These are phyloP conservation scores for Scedosporium boydii DNA, from an alignment of 2,329 filamentous ascomycete species.

Conservation along the genomic window DNA sequence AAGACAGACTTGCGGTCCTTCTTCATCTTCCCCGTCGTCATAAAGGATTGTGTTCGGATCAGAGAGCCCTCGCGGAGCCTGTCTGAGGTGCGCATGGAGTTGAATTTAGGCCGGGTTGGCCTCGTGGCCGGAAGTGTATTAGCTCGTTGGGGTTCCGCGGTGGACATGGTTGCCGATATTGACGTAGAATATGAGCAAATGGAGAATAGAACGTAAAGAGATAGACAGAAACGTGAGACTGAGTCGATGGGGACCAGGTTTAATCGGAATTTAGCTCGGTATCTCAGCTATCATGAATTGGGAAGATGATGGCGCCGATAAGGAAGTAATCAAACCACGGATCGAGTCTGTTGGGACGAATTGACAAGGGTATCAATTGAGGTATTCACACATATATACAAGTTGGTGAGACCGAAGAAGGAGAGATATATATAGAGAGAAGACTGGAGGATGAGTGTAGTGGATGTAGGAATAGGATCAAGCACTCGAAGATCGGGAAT, in stretches of 20 bases:
- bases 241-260: neutral
- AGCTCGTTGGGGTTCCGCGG: neutral
- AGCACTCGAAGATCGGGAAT: neutral
- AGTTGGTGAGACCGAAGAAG: neutral
- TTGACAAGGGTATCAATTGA: no score
- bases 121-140: neutral
- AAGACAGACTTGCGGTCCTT: constrained; percentile 44
- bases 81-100: constrained; percentile 40
- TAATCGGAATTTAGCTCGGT: neutral
- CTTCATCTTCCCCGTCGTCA: constrained; percentile 31
- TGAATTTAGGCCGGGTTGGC: constrained; percentile 11
- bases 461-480: neutral
- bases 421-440: neutral
- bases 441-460: neutral
- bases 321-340: no score
- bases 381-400: neutral
- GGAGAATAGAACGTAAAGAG: neutral
- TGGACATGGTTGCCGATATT: neutral
- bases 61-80: constrained; percentile 38
- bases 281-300: neutral
- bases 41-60: constrained; percentile 27
- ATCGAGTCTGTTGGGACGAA: no score
- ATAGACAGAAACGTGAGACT: neutral
- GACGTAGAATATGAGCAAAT: neutral
- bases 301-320: neutral